A percentile compares a stretch with the other conserved stretches of the same genome.
phyloP scores from a whole-genome alignment of 495 filamentous ascomycete species.

The Penicillium silybi region DNA sequence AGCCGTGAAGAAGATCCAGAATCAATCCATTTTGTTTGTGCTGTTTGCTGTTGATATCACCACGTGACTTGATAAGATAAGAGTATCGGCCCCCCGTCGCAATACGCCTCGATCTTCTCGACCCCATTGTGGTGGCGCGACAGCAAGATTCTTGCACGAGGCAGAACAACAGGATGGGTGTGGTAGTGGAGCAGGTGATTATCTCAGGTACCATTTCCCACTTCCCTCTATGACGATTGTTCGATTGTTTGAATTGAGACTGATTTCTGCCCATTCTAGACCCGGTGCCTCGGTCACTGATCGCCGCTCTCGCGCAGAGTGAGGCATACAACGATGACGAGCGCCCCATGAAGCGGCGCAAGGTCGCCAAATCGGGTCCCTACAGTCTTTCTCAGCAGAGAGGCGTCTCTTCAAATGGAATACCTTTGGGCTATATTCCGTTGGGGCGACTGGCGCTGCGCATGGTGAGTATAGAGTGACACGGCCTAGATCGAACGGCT shows the following conservation, averaged over 20 bases:
- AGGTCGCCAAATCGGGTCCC: constrained; percentile 16
- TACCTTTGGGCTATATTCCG: constrained; percentile 36
- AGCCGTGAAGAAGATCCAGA: too few relatives aligned
- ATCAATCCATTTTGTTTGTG: neutral
- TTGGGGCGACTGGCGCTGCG: constrained; percentile 30
- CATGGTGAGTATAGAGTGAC: constrained; percentile 26
- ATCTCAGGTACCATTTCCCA: constrained; percentile 19
- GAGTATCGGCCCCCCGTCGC: constrained; percentile 1
- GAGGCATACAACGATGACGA: constrained; percentile 10
- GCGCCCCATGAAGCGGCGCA: constrained; percentile 37
- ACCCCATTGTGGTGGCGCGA: constrained; percentile 3
- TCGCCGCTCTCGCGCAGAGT: constrained; percentile 18
- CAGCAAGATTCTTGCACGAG: neutral
- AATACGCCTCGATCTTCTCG: neutral
- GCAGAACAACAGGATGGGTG: constrained; percentile 21
- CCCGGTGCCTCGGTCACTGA: constrained; percentile 22
- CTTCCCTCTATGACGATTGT: neutral
- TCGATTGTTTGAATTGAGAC: neutral
- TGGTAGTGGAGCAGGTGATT: constrained; percentile 16
- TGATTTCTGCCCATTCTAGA: constrained; percentile 19
- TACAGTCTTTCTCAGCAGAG: constrained; percentile 18
- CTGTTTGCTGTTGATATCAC: constrained; percentile 10
- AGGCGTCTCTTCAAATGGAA: constrained; percentile 16
- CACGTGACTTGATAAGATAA: constrained; percentile 20
- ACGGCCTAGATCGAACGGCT: neutral